phyloP scores from a whole-genome alignment of 371 early-diverging fungal genomes.

The Cokeromyces recurvatus region DNA sequence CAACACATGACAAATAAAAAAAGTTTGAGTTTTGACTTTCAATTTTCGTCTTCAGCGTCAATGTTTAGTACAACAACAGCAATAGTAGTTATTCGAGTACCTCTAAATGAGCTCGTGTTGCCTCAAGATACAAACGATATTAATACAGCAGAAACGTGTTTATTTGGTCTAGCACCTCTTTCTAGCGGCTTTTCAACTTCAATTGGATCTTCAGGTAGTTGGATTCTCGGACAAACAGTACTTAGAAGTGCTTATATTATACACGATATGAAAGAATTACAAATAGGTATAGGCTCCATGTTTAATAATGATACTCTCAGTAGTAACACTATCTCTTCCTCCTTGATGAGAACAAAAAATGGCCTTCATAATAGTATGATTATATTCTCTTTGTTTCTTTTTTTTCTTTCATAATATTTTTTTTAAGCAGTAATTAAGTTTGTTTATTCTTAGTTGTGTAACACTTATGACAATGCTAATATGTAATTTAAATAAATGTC shows the following conservation, averaged over 20 bases:
- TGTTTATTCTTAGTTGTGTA: too few species aligned
- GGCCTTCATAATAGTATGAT: too few species aligned
- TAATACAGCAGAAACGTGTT: constrained; percentile 12
- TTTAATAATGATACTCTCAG: too few species aligned
- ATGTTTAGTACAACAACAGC: background rate
- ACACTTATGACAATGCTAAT: too few species aligned
- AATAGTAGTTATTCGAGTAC: constrained; percentile 15
- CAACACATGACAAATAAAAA: background rate
- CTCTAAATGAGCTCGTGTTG: constrained; percentile 16
- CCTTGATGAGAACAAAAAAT: too few species aligned
- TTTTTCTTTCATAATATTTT: too few species aligned
- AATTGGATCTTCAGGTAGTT: constrained; percentile 6
- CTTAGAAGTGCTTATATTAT: constrained; percentile 30
- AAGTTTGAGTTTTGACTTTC: constrained; percentile 9
- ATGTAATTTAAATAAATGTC: too few species aligned
- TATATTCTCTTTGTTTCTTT: too few species aligned
- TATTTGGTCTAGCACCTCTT: constrained; percentile 27
- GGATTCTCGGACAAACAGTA: constrained; percentile 27
- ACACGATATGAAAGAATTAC: constrained; percentile 21
- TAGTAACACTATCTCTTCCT: too few species aligned
- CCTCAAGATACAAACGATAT: constrained; percentile 13
- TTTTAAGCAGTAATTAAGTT: too few species aligned
- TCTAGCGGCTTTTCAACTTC: constrained; percentile 5
- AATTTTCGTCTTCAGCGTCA: background rate
- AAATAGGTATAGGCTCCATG: constrained; percentile 12